Evolutionary conservation across 2,329 filamentous ascomycete species (phyloP), one percentile per base, ranked within the genome.

Genomic region (Macrophomina phaseolina): DNA sequence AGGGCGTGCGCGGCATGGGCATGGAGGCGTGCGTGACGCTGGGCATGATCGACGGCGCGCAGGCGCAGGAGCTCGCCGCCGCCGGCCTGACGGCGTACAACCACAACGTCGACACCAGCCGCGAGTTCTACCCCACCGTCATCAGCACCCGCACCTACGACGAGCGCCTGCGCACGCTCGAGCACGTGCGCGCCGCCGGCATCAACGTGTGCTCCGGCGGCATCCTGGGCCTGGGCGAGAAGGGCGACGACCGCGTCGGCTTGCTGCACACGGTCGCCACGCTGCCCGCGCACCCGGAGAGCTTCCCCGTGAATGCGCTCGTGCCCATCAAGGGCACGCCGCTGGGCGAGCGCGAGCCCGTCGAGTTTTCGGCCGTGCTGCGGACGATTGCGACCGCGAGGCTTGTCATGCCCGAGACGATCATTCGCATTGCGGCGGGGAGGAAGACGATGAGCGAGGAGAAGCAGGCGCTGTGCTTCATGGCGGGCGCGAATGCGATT

Each of bases 11-110:
- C 32, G 90, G 80, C 0, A 85, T 97, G 85, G 91, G 90, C 56
- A 94, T 97, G 91, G 93, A 97, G 79, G 90, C 89, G 7, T 97
- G 93, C 77, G 93, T 97, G n/a, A 97, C 93, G 1, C 85, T 97
- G 23, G 93, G 93, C 72, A 97, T 97, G 93, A 93, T 97, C 72
- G 92, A 97, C 78, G 85, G 84, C 5, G 83, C 85, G 70, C 93
- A 97, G 82, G 93, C 93, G 34, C 86, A 87, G 74, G 91, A 95
- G 81, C 85, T 97, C 70, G 93, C 93, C 76, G 88, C 88, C 1
- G 93, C 93, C 0, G 93, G 93, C 0, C 80, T 97, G 73, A 97
- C 93, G 16, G 93, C 93, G 0, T 97, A 97, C 80, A 97, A 97
- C 81, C 93, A 97, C 84, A 97, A 97, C 76, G 85, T 97, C 70